Evolutionary conservation across 2,329 filamentous ascomycete genomes (phyloP), one percentile per base, ranked within the genome.

Genomic region (Rachicladosporium sp.): DNA sequence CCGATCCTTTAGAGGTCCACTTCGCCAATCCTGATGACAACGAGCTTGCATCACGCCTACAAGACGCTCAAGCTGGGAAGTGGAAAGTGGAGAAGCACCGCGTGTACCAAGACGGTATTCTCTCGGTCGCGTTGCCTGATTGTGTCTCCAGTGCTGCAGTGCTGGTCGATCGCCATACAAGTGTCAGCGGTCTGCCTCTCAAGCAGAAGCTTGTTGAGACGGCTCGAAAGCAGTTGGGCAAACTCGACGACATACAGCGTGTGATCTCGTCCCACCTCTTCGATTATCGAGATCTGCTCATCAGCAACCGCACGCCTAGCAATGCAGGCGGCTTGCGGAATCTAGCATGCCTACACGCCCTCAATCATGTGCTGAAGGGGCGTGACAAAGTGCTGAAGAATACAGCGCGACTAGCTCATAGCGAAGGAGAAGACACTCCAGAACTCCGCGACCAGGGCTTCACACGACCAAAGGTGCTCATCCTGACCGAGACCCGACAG

Each of bases 341-440:
- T 31, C 65, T 94, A 37, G 70, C 78, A 10, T 86, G 82, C 50
- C 68, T 95, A 1, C 91, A 98, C 60, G 80, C 81, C 2, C 67
- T 96, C 9, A 96, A 96, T 58, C 91, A 96, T 56, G 70, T 96
- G 31, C 79, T 93, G 61, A 95, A 94, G 60, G 95, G 89, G 2
- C 78, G 91, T 48, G 89, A 96, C 55, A 76, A 78, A 21, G 82
- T 96, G 0, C 74, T 96, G 44, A 96, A 94, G 62, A 93, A 96
- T 63, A 96, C 88, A 55, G 76, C 82, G 39, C 84, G 79, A 47
- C 63, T 93, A 8, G 69, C 80, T 7, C 79, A 78, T 50, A 76
- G 81, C 39, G 70, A 75, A 3, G 71, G 73, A 7, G 70, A 70
- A 29, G 47, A 53, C 3, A 79, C 83, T 30, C 64, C 82, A 4